These are phyloP conservation scores for Achaetomium macrosporum DNA, from an alignment of 2,329 filamentous ascomycete species.

Conservation along the genomic window DNA sequence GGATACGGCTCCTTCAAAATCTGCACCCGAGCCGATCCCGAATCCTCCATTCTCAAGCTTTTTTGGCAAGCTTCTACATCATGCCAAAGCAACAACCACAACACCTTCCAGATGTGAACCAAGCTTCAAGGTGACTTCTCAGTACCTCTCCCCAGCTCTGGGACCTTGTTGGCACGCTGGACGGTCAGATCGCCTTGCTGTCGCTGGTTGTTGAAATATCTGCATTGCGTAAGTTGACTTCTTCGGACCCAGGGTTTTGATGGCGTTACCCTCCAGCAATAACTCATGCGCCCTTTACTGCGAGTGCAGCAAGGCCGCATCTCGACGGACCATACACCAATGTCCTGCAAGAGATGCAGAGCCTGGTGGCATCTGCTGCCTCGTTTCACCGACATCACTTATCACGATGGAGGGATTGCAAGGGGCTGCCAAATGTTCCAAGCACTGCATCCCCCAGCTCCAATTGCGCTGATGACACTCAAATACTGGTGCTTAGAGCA, in stretches of 20 bases:
- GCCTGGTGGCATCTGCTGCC: not conserved
- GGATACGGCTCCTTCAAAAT: conserved; percentile 8
- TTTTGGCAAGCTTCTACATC: conserved; percentile 8
- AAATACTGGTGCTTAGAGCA: conserved; percentile 51
- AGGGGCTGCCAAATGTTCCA: too few relatives aligned
- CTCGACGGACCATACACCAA: too few relatives aligned
- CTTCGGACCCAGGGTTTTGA: not conserved
- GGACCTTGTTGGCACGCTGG: conserved; percentile 9
- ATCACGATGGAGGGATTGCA: not conserved
- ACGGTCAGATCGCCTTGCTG: conserved; percentile 13
- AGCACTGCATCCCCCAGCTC: not conserved
- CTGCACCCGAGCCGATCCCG: conserved; percentile 2
- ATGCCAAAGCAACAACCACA: conserved; percentile 5
- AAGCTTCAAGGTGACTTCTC: not conserved
- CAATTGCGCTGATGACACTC: conserved; percentile 56
- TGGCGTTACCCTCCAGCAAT: too few relatives aligned
- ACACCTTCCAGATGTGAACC: conserved; percentile 12
- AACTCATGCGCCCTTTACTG: too few relatives aligned
- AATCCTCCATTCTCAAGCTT: conserved; percentile 1
- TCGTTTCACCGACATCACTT: not conserved
- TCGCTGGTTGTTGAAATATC: conserved; percentile 11
- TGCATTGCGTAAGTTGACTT: conserved; percentile 21
- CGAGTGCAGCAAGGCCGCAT: too few relatives aligned
- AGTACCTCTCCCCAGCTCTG: not conserved
- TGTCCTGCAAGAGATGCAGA: not conserved